Evolutionary conservation across 805 yeast genomes (phyloP), one percentile per base, ranked within the genome.

Genomic region (Candida pseudofarinosa): DNA sequence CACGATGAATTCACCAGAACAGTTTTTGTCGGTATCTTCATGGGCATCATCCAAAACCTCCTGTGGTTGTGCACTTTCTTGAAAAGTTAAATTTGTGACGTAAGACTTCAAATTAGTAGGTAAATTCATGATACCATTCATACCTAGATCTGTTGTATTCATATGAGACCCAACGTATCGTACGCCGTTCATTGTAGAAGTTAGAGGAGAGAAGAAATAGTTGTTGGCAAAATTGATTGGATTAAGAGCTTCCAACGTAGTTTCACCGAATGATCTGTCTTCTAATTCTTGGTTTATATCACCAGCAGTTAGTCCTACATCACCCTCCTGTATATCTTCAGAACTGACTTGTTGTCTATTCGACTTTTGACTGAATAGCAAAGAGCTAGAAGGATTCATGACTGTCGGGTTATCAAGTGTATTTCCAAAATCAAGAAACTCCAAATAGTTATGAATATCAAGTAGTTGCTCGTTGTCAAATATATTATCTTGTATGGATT

Each of bases 191-290:
- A 69, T 58, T 1, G 74, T 67, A 34, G 53, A 58, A 37, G 54
- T 62, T 4, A 70, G 35, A 1, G 75, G 75, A 63, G 56, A 65
- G 7, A 69, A 56, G 4, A 69, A 66, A 23, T 66, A 53, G 41
- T 58, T 59, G 44, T 63, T 66, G 12, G 73, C 63, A 13, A 69
- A 47, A 39, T 53, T 62, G 4, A 63, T 45, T 0, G 73, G 73
- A 38, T 64, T 54, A n/a, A 66, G 49, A 38, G 60, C 43, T 6
- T 60, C 65, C 19, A 13, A 13, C 23, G 17, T 15, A 33, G 20
- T n/a, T 19, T n/a, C 16, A 18, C 17, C 4, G 16, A 23, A 4
- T 23, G 12, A 10, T 10, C 5, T 31, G 12, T 35, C 12, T 16
- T 12, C 14, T 31, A 19, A n/a, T 4, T 19, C 10, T 10, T 23